These are phyloP conservation scores for Wickerhamiella dianesei DNA, from an alignment of 805 yeast species.

Conservation along the genomic window DNA sequence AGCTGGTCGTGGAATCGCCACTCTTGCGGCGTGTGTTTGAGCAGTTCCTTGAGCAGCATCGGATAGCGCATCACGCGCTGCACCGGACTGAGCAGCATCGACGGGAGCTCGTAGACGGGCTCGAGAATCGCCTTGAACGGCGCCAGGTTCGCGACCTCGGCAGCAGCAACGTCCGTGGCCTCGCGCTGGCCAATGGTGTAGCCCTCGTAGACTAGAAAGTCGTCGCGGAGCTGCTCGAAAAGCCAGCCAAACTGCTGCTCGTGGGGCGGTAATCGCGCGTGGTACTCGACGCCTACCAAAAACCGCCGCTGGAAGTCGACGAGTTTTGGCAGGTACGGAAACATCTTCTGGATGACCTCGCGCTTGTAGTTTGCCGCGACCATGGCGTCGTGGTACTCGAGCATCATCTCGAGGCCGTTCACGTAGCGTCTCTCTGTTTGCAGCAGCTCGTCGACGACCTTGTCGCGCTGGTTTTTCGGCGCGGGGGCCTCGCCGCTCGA, in stretches of 20 bases:
- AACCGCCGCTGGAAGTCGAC: constrained; percentile 88
- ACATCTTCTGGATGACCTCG: constrained; percentile 66
- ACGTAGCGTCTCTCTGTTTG: constrained; percentile 89
- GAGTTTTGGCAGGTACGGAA: constrained; percentile 72
- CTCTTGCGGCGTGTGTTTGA: constrained; percentile 45
- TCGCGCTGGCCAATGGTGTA: constrained; percentile 86
- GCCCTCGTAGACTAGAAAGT: constrained; percentile 80
- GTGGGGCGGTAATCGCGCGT: constrained; percentile 56
- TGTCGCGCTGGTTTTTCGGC: constrained; percentile 37
- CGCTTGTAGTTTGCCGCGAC: constrained; percentile 54
- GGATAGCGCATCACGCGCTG: constrained; percentile 97
- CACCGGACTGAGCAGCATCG: constrained; percentile 82
- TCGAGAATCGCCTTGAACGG: constrained; percentile 50
- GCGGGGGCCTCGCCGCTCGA: constrained; percentile 5
- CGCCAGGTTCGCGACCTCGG: constrained; percentile 43
- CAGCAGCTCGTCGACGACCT: constrained; percentile 70
- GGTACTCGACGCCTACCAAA: constrained; percentile 77
- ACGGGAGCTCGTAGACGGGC: constrained; percentile 79
- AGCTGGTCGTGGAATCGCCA: constrained; percentile 54
- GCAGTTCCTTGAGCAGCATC: constrained; percentile 52
- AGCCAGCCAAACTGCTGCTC: constrained; percentile 82
- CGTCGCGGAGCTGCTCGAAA: constrained; percentile 72
- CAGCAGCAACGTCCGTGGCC: constrained; percentile 65
- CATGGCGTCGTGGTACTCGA: constrained; percentile 54
- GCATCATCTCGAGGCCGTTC: constrained; percentile 69